These are phyloP conservation scores for Ophiostoma australiae DNA, from an alignment of 2,329 filamentous ascomycete species.

Conservation along the genomic window DNA sequence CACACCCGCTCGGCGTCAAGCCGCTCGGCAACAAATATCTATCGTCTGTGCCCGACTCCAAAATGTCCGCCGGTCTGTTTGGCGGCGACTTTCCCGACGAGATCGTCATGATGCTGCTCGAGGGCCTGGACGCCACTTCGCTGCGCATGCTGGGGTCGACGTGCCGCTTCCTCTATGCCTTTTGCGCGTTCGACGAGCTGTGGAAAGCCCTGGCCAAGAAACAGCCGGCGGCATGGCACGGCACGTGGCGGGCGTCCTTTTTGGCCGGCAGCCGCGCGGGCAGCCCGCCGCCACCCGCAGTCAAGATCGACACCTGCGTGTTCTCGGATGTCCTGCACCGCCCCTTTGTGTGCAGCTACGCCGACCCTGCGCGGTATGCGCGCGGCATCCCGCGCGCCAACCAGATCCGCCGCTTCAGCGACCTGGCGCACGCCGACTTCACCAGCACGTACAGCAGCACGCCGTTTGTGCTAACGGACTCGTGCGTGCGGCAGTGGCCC, in stretches of 20 bases:
- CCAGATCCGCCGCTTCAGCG: constrained; percentile 62
- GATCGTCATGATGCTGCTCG: constrained; percentile 67
- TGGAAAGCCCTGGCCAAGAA: constrained; percentile 64
- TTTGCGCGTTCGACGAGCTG: constrained; percentile 75
- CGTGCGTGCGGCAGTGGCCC: constrained; percentile 75
- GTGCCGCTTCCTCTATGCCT: constrained; percentile 83
- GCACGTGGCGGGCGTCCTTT: constrained; percentile 78
- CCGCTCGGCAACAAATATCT: constrained; percentile 80
- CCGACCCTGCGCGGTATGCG: constrained; percentile 61
- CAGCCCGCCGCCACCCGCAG: constrained; percentile 31
- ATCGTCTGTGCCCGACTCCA: constrained; percentile 60
- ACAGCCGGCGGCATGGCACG: constrained; percentile 61
- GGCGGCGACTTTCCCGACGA: constrained; percentile 68
- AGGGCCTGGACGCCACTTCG: constrained; percentile 61
- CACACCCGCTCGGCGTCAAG: constrained; percentile 78
- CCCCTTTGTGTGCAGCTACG: constrained; percentile 83
- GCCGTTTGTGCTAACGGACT: constrained; percentile 75
- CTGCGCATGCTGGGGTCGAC: constrained; percentile 66
- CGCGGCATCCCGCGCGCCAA: constrained; percentile 68
- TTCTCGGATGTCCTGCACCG: constrained; percentile 88
- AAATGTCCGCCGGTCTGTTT: constrained; percentile 60
- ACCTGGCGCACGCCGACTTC: constrained; percentile 70
- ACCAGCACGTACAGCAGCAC: constrained; percentile 67
- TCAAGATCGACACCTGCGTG: constrained; percentile 62
- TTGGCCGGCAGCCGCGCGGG: constrained; percentile 39